Evolutionary conservation across 164 flowering plant genomes (phyloP).

Genomic region (Buxus sempervirens): DNA sequence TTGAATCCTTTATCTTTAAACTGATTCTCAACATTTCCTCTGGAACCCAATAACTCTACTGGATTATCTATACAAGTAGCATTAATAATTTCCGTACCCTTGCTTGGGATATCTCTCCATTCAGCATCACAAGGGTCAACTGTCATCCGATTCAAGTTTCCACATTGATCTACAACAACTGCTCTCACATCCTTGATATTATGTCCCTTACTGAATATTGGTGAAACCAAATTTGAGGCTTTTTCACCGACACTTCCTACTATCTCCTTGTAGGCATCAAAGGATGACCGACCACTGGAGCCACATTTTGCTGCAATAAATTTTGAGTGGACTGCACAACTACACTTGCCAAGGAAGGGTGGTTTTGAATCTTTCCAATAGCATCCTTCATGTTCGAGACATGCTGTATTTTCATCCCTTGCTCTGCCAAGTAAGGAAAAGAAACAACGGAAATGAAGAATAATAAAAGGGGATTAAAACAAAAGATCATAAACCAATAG

Average conservation of each 20-base stretch:
- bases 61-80: conserved; percentile 15
- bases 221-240: conserved; percentile 11
- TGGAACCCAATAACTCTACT: conserved; percentile 16
- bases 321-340: conserved; percentile 27
- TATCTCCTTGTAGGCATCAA: conserved; percentile 20
- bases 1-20: conserved; percentile 24
- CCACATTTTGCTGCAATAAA: conserved; percentile 23
- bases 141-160: conserved; percentile 15
- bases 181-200: conserved; percentile 10
- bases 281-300: conserved; percentile 13
- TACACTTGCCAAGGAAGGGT: conserved; percentile 22
- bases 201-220: conserved; percentile 19
- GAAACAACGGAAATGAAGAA: neutral
- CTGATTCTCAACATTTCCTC: conserved; percentile 17
- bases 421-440: conserved; percentile 28
- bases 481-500: neutral
- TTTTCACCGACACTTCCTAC: conserved; percentile 8
- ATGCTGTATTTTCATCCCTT: conserved; percentile 11
- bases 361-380: conserved; percentile 20
- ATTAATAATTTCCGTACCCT: conserved; percentile 20
- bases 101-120: conserved; percentile 63
- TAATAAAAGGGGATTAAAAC: neutral
- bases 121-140: conserved; percentile 27
- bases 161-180: conserved; percentile 15
- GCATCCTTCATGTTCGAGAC: conserved; percentile 23